A percentile compares a stretch with the other conserved stretches of the same genome.
Evolutionary conservation across 2,329 filamentous ascomycete genomes (phyloP).

Genomic region (Xylaria sp.): DNA sequence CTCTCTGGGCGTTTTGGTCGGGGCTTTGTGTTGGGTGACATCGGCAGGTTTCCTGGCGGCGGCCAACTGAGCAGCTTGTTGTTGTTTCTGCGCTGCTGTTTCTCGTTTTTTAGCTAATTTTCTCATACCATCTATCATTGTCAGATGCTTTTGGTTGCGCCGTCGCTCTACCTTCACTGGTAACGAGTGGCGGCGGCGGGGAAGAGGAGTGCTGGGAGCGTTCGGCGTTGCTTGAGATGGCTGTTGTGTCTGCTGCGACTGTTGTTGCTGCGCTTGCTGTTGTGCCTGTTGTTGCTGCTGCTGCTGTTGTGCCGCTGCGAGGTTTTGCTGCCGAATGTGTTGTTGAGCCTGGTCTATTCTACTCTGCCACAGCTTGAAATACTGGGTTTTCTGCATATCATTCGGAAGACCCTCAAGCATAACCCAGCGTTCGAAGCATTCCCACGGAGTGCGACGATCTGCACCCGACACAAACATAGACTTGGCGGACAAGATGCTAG

Average conservation of each 20-base stretch:
- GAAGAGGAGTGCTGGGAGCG: slow-evolving; percentile 55
- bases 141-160: slow-evolving; percentile 83
- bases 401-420: slow-evolving; percentile 86
- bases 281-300: slow-evolving; percentile 39
- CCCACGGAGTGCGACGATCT: slow-evolving; percentile 93
- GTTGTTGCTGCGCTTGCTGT: slow-evolving; percentile 44
- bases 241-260: slow-evolving; percentile 37
- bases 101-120: slow-evolving; percentile 96
- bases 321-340: slow-evolving; percentile 59
- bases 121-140: slow-evolving; percentile 90
- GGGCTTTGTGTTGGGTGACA: slow-evolving; percentile 52
- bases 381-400: slow-evolving; percentile 94
- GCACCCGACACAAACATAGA: slow-evolving; percentile 83
- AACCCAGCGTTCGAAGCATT: slow-evolving; percentile 98
- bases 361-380: slow-evolving; percentile 77
- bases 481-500: slow-evolving; percentile 74
- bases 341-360: slow-evolving; percentile 66
- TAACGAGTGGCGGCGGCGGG: slow-evolving; percentile 72
- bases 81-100: slow-evolving; percentile 82
- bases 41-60: slow-evolving; percentile 84
- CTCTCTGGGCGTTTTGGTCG: slow-evolving; percentile 80
- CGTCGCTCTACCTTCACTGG: slow-evolving; percentile 86
- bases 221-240: slow-evolving; percentile 44
- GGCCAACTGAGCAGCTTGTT: slow-evolving; percentile 77
- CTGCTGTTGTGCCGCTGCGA: slow-evolving; percentile 50